Evolutionary conservation across 257 asterid genomes (phyloP), one percentile per base, ranked within the genome.

Genomic region (Solanum pimpinellifolium): DNA sequence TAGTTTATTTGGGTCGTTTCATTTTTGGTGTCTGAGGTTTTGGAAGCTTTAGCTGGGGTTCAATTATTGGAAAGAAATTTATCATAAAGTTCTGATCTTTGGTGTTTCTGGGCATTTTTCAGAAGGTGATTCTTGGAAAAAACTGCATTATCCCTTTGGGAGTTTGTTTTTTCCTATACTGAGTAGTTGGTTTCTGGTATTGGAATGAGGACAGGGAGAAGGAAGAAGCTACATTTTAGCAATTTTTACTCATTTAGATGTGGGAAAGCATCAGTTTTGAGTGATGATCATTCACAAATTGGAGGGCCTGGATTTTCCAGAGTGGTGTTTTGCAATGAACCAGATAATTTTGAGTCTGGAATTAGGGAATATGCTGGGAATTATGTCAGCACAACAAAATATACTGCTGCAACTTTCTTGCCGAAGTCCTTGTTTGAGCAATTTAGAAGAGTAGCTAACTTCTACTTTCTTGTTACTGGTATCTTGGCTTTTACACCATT

Each of bases 291-390:
- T 87, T 90, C 96, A 11, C 94, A 92, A 83, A 95, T 96, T 87
- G 99, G 99, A 10, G 94, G 98, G 4, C 96, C 97, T 14, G 99
- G 99, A 84, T 95, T 94, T 88, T 96, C 99, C 15, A 92, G 98
- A 90, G 98, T 95, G 72, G 98, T 96, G 12, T 88, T 60, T 80
- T 94, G 97, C 90, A 96, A 96, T 86, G 96, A 96, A 46, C 93
- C 99, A 66, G 92, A 88, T 72, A 82, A 91, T 75, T 49, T 68
- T 9, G 98, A 94, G 65, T 88, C 92, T 74, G 85, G 83, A 88
- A 46, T 91, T 10, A 88, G 88, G 81, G 90, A 86, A 81, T 96
- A 95, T 89, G 86, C 92, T 0, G 86, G 92, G 25, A 96, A 96
- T 86, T 96, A 96, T 94, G 98, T 96, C 8, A 92, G 91, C 33